These are phyloP conservation scores for Botrytis fragariae DNA, from an alignment of 2,329 filamentous ascomycete species.

Conservation along the genomic window DNA sequence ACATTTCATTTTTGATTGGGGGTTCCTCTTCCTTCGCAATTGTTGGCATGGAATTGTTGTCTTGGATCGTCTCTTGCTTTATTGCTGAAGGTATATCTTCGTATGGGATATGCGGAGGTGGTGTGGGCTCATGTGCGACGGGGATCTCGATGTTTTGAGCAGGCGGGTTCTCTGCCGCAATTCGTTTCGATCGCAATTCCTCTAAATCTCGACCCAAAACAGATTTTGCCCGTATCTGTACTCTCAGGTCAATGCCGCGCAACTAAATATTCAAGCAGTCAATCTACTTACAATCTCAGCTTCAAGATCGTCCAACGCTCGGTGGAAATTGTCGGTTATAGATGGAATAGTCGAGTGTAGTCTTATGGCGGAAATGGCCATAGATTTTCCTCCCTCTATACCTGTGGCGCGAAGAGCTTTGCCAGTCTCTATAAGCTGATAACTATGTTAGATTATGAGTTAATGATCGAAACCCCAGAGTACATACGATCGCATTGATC, in stretches of 20 bases:
- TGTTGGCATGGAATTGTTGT: neutral
- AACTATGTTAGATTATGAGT: constrained; percentile 16
- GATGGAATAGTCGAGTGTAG: constrained; percentile 33
- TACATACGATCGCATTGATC: constrained; percentile 54
- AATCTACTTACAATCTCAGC: constrained; percentile 51
- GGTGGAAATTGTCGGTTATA: constrained; percentile 43
- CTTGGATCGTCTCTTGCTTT: constrained; percentile 27
- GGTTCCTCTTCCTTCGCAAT: constrained; percentile 1
- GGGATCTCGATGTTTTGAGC: constrained; percentile 23
- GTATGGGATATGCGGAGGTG: neutral
- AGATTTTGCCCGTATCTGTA: constrained; percentile 52
- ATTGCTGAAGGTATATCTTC: constrained; percentile 19
- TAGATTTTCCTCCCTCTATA: constrained; percentile 46
- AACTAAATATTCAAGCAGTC: neutral
- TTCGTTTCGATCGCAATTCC: constrained; percentile 33
- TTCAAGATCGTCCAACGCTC: constrained; percentile 56
- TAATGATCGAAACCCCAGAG: neutral
- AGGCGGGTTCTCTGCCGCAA: constrained; percentile 34
- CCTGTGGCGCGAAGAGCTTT: constrained; percentile 53
- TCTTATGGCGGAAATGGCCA: constrained; percentile 33
- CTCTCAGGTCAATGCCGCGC: constrained; percentile 16
- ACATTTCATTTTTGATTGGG: constrained; percentile 19
- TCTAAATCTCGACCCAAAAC: constrained; percentile 55
- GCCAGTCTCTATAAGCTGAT: constrained; percentile 57
- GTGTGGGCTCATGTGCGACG: constrained; percentile 30